Conservation (phyloP, 2,329 filamentous ascomycete species). For the Penicillium sp. region DNA sequence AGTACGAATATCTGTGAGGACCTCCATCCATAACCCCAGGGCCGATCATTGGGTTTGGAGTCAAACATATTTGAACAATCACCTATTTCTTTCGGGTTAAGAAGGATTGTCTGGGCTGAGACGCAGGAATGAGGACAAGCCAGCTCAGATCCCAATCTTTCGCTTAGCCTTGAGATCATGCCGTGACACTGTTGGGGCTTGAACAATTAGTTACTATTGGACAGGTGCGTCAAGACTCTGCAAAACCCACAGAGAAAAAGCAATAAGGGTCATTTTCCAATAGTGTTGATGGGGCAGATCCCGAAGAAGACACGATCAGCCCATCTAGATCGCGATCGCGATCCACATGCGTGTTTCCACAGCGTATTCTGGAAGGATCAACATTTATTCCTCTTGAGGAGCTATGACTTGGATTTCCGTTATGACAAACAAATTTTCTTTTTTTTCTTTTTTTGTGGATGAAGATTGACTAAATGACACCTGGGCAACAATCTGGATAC, state of each 20-base stretch:
- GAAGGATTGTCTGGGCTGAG: background rate
- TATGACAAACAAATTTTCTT: too few species aligned
- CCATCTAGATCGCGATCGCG: background rate
- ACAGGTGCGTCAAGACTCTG: background rate
- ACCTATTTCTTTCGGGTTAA: background rate
- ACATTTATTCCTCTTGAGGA: too few species aligned
- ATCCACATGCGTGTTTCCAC: background rate
- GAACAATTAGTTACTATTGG: background rate
- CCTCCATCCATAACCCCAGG: background rate
- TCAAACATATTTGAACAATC: background rate
- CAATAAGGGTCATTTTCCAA: background rate
- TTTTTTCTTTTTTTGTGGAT: too few species aligned
- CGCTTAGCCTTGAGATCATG: too few species aligned
- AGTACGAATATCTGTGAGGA: background rate
- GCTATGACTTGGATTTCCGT: too few species aligned
- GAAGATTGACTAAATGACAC: too few species aligned
- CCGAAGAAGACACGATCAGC: background rate
- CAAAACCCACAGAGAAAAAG: background rate
- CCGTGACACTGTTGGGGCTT: background rate
- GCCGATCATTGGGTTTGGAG: background rate
- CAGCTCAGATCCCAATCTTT: too few species aligned
- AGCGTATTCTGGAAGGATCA: background rate
- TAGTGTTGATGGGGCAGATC: background rate
- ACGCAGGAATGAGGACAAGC: background rate
- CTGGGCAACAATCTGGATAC: too few species aligned